Base-by-base conservation (phyloP, 2,329 filamentous ascomycete genomes). In the Penicillium sp. region DNA sequence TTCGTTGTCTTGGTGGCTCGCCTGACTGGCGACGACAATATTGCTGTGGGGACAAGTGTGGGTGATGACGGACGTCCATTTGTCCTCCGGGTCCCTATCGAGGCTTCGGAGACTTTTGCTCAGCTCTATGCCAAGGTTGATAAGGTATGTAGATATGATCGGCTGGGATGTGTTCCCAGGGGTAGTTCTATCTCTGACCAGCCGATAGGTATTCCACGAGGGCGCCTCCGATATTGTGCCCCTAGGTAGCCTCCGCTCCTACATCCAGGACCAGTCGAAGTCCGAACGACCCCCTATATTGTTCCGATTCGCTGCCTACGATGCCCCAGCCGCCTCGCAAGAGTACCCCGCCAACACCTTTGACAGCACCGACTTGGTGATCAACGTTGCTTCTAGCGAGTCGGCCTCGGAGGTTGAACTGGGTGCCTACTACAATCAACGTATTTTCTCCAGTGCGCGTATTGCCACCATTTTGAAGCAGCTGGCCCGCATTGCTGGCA, bases 11-110 rank as follows among this genome's bases (percentile, higher is more conserved):
- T 74, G 30, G 68, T 70, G 15, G 64, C 64, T 44, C 66, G 71
- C 43, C 55, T 74, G 48, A 73, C 70, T 10, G 71, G 71, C 13
- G 71, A 74, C 43, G 71, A 74, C 47, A 71, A 74, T 49, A 72
- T 74, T 44, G 67, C 69, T 21, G 58, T 74, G 39, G 71, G 67
- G 23, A 71, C 70, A 30, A 72, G 66, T 41, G 57, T 60, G 9
- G 61, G 56, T 7, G 64, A 67, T 29, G 68, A 71, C 49, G 69
- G 68, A 19, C 66, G 68, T 30, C 65, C 69, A 29, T 72, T 73
- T 43, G 69, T 74, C 40, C 51, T 74, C 11, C 62, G 70, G 34
- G 58, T 70, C 9, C 63, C 67, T 25, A 61, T 73, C 48, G 58
- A 65, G 14, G 45, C 61, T 2, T 60, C 62, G 16, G 68, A 71